phyloP scores from a whole-genome alignment of 345 rosid species.

The Gynandropsis gynandra region DNA sequence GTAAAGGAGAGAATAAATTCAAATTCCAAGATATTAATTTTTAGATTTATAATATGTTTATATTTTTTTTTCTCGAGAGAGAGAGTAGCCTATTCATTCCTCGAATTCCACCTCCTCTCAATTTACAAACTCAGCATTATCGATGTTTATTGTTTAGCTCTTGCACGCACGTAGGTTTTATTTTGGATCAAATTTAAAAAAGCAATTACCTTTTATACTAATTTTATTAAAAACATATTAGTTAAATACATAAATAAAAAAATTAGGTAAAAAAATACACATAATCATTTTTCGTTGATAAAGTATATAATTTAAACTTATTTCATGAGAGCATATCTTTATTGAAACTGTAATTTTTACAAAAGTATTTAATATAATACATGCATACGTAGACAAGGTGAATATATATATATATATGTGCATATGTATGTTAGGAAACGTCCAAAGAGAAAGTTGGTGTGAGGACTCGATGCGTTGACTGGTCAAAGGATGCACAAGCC shows the following conservation, averaged over 20 bases:
- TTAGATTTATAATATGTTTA: too few relatives aligned
- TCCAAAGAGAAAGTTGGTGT: conserved; percentile 1
- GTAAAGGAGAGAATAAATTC: too few relatives aligned
- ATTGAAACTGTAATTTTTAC: too few relatives aligned
- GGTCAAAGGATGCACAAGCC: conserved; percentile 22
- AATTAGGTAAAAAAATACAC: too few relatives aligned
- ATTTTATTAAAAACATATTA: too few relatives aligned
- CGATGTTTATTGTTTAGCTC: conserved; percentile 26
- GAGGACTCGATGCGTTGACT: conserved; percentile 16
- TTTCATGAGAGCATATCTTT: too few relatives aligned
- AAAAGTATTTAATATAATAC: conserved; percentile 2
- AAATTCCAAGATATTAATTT: too few relatives aligned
- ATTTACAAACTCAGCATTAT: conserved; percentile 16
- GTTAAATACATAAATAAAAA: too few relatives aligned
- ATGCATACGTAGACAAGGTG: neutral
- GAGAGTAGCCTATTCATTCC: conserved; percentile 20
- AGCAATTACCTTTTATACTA: neutral
- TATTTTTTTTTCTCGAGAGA: conserved; percentile 13
- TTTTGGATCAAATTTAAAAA: neutral
- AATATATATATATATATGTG: conserved; percentile 10
- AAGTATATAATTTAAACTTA: too few relatives aligned
- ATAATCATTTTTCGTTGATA: too few relatives aligned
- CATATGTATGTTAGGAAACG: conserved; percentile 9
- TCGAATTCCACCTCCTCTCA: conserved; percentile 18
- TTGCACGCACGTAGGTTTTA: conserved; percentile 13